Conservation (phyloP, 306 rosid genomes). For the Calophaca sinica region DNA sequence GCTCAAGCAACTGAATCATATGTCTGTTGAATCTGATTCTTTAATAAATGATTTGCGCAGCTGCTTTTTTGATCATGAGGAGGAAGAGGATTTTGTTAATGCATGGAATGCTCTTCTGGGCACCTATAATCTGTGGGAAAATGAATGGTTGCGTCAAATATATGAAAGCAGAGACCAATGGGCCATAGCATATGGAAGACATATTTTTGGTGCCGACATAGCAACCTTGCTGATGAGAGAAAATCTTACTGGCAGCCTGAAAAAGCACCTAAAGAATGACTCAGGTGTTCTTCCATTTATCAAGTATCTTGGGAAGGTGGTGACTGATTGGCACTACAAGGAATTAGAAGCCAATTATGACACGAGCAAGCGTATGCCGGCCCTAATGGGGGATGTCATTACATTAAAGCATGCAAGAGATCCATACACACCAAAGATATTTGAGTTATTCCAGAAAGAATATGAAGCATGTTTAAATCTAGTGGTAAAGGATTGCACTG, state of each 20-base stretch:
- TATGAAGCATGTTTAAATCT: constrained; percentile 62
- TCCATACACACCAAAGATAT: constrained; percentile 61
- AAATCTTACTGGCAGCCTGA: constrained; percentile 54
- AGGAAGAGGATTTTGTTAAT: constrained; percentile 62
- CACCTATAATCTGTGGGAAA: constrained; percentile 58
- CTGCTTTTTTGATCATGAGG: constrained; percentile 61
- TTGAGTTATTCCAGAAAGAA: constrained; percentile 63
- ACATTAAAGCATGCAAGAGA: constrained; percentile 63
- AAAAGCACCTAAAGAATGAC: constrained; percentile 55
- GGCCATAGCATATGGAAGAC: constrained; percentile 58
- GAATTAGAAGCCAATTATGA: constrained; percentile 67
- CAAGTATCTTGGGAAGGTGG: constrained; percentile 61
- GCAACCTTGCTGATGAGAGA: constrained; percentile 44
- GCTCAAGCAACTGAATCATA: constrained; percentile 51
- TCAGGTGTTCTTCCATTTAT: constrained; percentile 52
- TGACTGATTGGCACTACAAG: constrained; percentile 63
- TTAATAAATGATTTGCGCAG: constrained; percentile 55
- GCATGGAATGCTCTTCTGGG: constrained; percentile 63
- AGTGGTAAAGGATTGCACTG: constrained; percentile 52
- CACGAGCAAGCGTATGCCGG: constrained; percentile 56
- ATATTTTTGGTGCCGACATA: constrained; percentile 63
- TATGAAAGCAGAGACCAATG: constrained; percentile 60
- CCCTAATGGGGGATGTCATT: constrained; percentile 62
- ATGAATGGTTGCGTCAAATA: constrained; percentile 55
- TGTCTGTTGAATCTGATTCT: constrained; percentile 47